A percentile compares a stretch with the other conserved stretches of the same genome.
These are phyloP conservation scores for Fusarium nematophilum DNA, from an alignment of 2,329 filamentous ascomycete genomes.

Conservation along the genomic window DNA sequence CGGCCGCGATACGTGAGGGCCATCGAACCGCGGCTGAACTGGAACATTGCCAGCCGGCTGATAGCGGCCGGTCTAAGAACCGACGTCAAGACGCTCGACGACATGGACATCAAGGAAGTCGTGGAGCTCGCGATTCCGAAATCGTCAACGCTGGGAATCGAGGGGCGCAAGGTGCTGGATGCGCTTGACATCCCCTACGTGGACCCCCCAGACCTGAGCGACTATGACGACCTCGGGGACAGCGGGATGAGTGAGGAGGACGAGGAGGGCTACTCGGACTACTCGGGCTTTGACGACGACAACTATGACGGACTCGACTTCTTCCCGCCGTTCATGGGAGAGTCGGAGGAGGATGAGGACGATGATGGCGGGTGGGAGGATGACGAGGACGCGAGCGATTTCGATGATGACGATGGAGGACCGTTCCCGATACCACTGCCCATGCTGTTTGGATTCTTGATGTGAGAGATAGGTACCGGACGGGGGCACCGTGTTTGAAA, in stretches of 20 bases:
- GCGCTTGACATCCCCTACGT: conserved; percentile 40
- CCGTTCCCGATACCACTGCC: conserved; percentile 32
- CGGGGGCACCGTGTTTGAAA: conserved; percentile 2
- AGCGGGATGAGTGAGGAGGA: conserved; percentile 33
- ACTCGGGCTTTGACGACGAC: conserved; percentile 27
- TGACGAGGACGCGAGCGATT: conserved; percentile 23
- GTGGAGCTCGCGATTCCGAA: conserved; percentile 38
- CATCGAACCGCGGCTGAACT: conserved; percentile 38
- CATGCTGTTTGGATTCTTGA: conserved; percentile 37
- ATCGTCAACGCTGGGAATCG: conserved; percentile 26
- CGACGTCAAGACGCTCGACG: conserved; percentile 38
- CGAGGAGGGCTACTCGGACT: conserved; percentile 22
- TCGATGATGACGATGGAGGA: conserved; percentile 32
- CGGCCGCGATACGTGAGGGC: conserved; percentile 5
- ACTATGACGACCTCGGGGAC: conserved; percentile 12
- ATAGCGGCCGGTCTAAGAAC: conserved; percentile 40
- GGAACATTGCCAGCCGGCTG: conserved; percentile 39
- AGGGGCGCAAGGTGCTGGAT: conserved; percentile 41
- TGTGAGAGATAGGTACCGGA: conserved; percentile 20
- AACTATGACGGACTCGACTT: conserved; percentile 17
- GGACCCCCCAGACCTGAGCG: conserved; percentile 24
- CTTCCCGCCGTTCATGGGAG: conserved; percentile 14
- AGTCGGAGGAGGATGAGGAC: conserved; percentile 26
- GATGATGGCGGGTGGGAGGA: conserved; percentile 21
- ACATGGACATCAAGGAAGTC: conserved; percentile 32